Evolutionary conservation across 176 grass and related monocot species (phyloP).

Genomic region (Carex littledalei): DNA sequence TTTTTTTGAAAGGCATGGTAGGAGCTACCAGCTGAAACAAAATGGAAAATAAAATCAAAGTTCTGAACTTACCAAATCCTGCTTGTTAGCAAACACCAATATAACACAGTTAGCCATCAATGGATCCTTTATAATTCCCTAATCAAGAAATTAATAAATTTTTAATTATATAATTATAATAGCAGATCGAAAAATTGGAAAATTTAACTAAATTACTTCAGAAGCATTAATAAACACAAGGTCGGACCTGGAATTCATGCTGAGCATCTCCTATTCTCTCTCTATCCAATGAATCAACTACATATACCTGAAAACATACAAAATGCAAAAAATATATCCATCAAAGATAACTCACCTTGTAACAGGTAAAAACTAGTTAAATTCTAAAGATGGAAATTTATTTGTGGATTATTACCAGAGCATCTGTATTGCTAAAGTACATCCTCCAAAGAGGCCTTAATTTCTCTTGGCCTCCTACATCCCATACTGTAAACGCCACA

Average conservation of each 20-base stretch:
- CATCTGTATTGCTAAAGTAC: constrained; percentile 90
- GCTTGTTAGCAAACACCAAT: constrained; percentile 89
- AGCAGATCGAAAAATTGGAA: not conserved
- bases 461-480: constrained; percentile 94
- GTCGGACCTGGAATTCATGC: constrained; percentile 81
- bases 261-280: constrained; percentile 73
- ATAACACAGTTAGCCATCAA: constrained; percentile 90
- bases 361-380: not conserved
- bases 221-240: not conserved
- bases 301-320: constrained; percentile 59
- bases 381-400: not conserved
- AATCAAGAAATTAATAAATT: constrained; percentile 16
- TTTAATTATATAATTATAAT: not conserved
- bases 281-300: constrained; percentile 93
- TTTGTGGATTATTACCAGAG: constrained; percentile 49
- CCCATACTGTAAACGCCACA: constrained; percentile 88
- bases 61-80: constrained; percentile 73
- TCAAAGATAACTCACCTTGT: constrained; percentile 18
- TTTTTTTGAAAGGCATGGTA: too few relatives aligned
- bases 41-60: not conserved
- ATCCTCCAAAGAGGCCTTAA: constrained; percentile 79
- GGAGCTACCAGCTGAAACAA: too few relatives aligned
- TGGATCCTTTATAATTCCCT: constrained; percentile 82
- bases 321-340: not conserved
- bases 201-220: constrained; percentile 2